Evolutionary conservation across 2,329 filamentous ascomycete genomes (phyloP).

Genomic region (Trichoderma guizhouense): DNA sequence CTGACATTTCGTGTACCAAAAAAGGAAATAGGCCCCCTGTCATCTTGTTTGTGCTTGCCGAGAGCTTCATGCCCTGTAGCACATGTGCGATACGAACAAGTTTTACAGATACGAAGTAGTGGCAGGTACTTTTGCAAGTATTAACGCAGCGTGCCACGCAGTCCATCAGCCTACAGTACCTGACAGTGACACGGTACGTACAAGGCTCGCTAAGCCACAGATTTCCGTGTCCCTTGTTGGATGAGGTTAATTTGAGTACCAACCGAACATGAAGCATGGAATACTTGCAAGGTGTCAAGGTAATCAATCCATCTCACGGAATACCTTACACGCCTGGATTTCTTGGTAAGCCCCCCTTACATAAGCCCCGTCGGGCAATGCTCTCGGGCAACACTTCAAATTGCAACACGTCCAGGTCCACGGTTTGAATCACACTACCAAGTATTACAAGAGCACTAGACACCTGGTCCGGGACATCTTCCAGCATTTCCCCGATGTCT

Average conservation of each 20-base stretch:
- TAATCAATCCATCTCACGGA: background rate
- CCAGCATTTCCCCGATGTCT: background rate
- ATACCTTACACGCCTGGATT: background rate
- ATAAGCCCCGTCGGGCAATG: background rate
- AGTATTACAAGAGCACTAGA: constrained; percentile 1
- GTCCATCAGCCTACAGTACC: background rate
- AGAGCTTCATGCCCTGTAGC: background rate
- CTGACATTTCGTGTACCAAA: background rate
- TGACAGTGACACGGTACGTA: background rate
- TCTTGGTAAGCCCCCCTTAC: background rate
- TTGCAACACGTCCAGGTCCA: background rate
- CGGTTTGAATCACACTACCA: background rate
- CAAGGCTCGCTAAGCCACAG: background rate
- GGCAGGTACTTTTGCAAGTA: background rate
- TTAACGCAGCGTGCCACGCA: background rate
- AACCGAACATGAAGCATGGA: background rate
- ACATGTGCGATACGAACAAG: background rate
- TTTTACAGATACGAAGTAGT: background rate
- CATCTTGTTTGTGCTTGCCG: background rate
- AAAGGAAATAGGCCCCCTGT: background rate
- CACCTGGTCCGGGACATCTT: background rate
- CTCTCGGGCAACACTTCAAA: background rate
- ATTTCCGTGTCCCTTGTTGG: background rate
- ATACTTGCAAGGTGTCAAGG: background rate
- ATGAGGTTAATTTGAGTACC: constrained; percentile 1